phyloP scores from a whole-genome alignment of 1,284 basidiomycete species.

The Ganoderma meredithae region DNA sequence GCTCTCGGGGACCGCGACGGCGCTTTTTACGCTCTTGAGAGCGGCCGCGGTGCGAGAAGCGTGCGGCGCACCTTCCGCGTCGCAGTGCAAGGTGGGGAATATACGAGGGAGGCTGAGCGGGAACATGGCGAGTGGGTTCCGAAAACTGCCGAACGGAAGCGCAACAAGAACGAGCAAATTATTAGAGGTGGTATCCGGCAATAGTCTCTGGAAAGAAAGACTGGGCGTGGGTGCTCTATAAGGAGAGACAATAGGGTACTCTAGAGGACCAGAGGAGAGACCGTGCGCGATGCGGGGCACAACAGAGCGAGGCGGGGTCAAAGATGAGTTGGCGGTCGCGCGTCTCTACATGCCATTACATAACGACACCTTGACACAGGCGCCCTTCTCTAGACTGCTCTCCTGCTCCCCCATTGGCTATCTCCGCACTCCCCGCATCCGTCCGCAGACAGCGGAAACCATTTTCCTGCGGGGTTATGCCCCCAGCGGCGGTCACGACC shows the following conservation, averaged over 20 bases:
- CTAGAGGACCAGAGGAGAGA: constrained; percentile 26
- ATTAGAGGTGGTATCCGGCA: constrained; percentile 31
- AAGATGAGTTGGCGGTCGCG: constrained; percentile 37
- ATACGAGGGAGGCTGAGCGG: constrained; percentile 45
- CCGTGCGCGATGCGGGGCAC: constrained; percentile 14
- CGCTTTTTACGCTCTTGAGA: constrained; percentile 68
- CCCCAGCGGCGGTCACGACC: constrained; percentile 11
- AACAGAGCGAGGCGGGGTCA: constrained; percentile 17
- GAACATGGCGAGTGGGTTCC: constrained; percentile 33
- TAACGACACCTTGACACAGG: not conserved
- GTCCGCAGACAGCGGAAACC: constrained; percentile 6
- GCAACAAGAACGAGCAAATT: constrained; percentile 6
- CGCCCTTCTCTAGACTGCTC: not conserved
- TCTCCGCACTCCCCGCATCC: constrained; percentile 13
- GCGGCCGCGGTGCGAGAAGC: constrained; percentile 53
- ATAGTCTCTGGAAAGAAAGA: constrained; percentile 32
- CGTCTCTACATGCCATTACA: not conserved
- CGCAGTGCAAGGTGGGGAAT: constrained; percentile 60
- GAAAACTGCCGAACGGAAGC: constrained; percentile 5
- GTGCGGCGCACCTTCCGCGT: constrained; percentile 44
- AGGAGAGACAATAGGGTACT: constrained; percentile 35
- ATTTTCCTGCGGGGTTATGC: constrained; percentile 9
- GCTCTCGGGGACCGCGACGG: constrained; percentile 76
- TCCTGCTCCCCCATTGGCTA: constrained; percentile 12
- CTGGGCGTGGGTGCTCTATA: constrained; percentile 33